Evolutionary conservation across 164 flowering plant genomes (phyloP).

Genomic region (Piper longum): DNA sequence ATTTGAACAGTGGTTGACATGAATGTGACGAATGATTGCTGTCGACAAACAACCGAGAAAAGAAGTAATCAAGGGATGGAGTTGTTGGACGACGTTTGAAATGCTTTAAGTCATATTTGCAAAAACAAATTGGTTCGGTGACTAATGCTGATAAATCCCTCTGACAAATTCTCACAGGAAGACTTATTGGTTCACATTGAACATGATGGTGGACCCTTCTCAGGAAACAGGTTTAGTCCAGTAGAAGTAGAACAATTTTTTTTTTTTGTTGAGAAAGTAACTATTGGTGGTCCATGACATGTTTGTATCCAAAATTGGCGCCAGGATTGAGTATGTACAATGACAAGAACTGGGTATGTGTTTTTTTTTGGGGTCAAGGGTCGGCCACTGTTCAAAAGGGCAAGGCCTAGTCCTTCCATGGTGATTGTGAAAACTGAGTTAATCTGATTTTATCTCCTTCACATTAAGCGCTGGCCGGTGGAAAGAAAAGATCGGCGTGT

Average conservation of each 20-base stretch:
- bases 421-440: too few relatives aligned
- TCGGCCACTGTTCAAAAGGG: neutral
- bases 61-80: neutral
- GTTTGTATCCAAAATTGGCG: too few relatives aligned
- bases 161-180: too few relatives aligned
- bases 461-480: neutral
- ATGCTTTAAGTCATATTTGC: neutral
- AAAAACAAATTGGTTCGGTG: neutral
- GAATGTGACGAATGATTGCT: neutral
- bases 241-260: too few relatives aligned
- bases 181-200: too few relatives aligned
- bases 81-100: neutral
- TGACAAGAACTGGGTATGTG: neutral
- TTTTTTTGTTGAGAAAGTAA: too few relatives aligned
- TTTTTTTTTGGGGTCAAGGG: neutral
- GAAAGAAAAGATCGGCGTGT: constrained; percentile 4
- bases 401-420: neutral
- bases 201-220: too few relatives aligned
- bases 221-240: too few relatives aligned
- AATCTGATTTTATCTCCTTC: neutral
- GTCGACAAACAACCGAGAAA: neutral
- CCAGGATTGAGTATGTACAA: too few relatives aligned
- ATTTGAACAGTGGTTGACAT: neutral
- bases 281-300: too few relatives aligned
- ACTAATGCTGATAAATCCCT: too few relatives aligned